Base-by-base conservation (phyloP, 768 basidiomycete species). In the Amyloporia xantha region DNA sequence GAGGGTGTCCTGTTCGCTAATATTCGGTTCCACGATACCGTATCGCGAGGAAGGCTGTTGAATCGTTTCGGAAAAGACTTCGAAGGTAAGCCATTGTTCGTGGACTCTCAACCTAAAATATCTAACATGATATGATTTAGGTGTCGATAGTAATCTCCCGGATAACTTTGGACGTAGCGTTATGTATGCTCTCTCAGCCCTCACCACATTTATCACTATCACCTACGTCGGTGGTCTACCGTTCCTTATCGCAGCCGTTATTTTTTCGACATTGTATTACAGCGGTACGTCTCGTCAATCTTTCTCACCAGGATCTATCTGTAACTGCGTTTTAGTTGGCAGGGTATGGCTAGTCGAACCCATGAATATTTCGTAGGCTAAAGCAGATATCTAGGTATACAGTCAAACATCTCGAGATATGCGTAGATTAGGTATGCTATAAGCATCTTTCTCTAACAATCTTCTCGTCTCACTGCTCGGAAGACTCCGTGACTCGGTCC, bases 11-110 rank as follows among this genome's bases (percentile, higher is more conserved):
- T 96, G 1, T 93, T 93, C 59, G 89, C 92, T 6, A 80, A 90
- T 40, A 83, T 95, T 49, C 79, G 92, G 36, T 95, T 96, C 74
- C 93, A 95, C 57, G 93, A 96, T 59, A 96, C 92, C 0, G 79
- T 90, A 2, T 89, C 85, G 44, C 79, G 90, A 30, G 93, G 93
- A 4, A 80, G 91, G 2, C 68, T 89, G 9, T 66, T 93, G 30
- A 91, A 93, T 56, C 72, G 91, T 40, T 86, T 88, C 54, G 91
- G 92, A 37, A 94, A 94, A 64, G 92, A 94, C 61, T 87, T 94
- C 48, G 91, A 93, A 70, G 86, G 75, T 67, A 52, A 19, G 48
- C 21, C 3, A 2, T 23, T n/a, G 2, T n/a, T n/a, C n/a, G n/a
- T n/a, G n/a, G n/a, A n/a, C n/a, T n/a, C n/a, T n/a, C n/a, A n/a